These are phyloP conservation scores for Haplosporangium sp. DNA, from an alignment of 371 early-diverging fungal species.

Conservation along the genomic window DNA sequence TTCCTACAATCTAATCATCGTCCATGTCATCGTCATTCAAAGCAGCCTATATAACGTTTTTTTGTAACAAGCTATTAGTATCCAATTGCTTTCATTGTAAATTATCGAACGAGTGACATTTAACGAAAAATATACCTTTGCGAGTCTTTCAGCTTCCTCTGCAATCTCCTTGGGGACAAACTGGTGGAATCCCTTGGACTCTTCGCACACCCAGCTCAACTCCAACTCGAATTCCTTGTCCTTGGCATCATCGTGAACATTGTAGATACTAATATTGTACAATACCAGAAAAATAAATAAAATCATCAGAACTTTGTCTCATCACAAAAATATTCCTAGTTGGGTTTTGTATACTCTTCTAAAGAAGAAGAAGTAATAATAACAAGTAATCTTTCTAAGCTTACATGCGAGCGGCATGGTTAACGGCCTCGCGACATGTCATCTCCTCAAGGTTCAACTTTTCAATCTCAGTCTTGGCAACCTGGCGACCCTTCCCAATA, in stretches of 20 bases:
- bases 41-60: slow-evolving; percentile 22
- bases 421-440: slow-evolving; percentile 91
- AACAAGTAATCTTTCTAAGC: slow-evolving; percentile 9
- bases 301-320: background rate
- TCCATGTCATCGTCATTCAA: slow-evolving; percentile 52
- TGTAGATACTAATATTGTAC: slow-evolving; percentile 77
- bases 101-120: background rate
- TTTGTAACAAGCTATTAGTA: background rate
- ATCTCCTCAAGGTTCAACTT: slow-evolving; percentile 91
- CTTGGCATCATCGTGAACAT: slow-evolving; percentile 96
- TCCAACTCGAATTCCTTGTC: slow-evolving; percentile 98
- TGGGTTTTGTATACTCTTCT: background rate
- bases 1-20: slow-evolving; percentile 24
- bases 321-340: slow-evolving; percentile 6
- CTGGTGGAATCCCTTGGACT: slow-evolving; percentile 81
- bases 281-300: background rate
- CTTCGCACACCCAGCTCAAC: slow-evolving; percentile 95
- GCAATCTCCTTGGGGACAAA: slow-evolving; percentile 90
- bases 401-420: slow-evolving; percentile 95
- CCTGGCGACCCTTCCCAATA: slow-evolving; percentile 96
- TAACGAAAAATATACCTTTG: slow-evolving; percentile 68
- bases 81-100: background rate
- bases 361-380: too few relatives aligned
- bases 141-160: slow-evolving; percentile 87
- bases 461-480: slow-evolving; percentile 97